Base-by-base conservation (phyloP, 192 early-diverging fungal species). In the Funneliformis mosseae region DNA sequence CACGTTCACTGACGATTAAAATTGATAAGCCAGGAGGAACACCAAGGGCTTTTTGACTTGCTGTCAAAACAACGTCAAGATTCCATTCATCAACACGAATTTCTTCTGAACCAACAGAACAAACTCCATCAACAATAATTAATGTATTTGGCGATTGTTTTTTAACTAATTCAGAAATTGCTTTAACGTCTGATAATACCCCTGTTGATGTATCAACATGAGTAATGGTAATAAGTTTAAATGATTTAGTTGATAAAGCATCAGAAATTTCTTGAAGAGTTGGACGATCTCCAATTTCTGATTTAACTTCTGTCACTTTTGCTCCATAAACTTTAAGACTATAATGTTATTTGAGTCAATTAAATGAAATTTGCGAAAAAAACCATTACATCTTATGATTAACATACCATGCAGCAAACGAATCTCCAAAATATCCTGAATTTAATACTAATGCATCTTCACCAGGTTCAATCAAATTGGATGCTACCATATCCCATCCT, bases 201-300 rank as follows among this genome's bases (percentile, higher is more conserved):
- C 95, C 94, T 21, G 96, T 95, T 27, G 96, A 97, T 3, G 97
- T 99, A 83, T 99, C 97, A 14, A 97, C 96, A 80, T 99, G 97
- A 50, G 97, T 96, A 78, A 99, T 87, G 27, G 96, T 96, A 43
- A 99, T 86, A 41, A 95, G 82, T 88, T 97, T 97, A 89, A 92
- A 96, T 80, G 88, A 87, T 42, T 90, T 91, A 16, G 81, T 81
- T 59, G 80, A 68, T 64, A 99, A 84, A 39, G 91, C 94, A 59
- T 86, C 80, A 16, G 87, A 88, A 63, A 99, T 88, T 70, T 90
- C 86, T 0, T 86, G 92, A 67, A 93, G 81, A 68, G 90, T 81
- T 77, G 95, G 94, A 38, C 91, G 88, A 72, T 89, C 83, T 33
- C 96, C 96, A 46, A 93, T 84, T 33, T 89, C 89, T 28, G 92